Percentiles rank a stretch among this genome's conserved stretches.
phyloP scores from a whole-genome alignment of 2,329 filamentous ascomycete species.

The Metarhizium rileyi region DNA sequence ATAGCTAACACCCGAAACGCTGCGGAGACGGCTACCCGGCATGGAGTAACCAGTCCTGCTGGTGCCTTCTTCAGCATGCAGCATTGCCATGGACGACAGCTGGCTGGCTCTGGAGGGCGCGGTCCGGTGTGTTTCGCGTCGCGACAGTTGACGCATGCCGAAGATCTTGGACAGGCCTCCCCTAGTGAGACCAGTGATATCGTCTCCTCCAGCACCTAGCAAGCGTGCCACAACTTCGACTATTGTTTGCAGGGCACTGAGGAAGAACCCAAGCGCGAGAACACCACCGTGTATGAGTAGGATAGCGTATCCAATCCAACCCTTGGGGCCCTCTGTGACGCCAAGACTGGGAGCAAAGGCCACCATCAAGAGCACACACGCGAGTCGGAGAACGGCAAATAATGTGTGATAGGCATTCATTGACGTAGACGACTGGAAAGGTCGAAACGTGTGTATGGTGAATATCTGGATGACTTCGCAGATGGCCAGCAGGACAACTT shows the following conservation, averaged over 20 bases:
- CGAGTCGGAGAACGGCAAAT: constrained; percentile 68
- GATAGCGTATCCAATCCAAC: constrained; percentile 93
- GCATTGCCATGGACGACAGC: constrained; percentile 72
- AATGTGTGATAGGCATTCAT: constrained; percentile 95
- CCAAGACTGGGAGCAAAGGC: constrained; percentile 78
- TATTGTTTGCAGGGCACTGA: constrained; percentile 84
- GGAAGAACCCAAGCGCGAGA: constrained; percentile 81
- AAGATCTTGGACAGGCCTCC: constrained; percentile 87
- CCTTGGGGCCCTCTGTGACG: constrained; percentile 68
- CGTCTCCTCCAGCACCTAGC: constrained; percentile 72
- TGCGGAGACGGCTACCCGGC: constrained; percentile 45
- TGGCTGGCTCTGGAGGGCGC: constrained; percentile 68
- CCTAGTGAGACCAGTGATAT: constrained; percentile 56
- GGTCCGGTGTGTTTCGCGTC: constrained; percentile 54
- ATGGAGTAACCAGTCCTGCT: constrained; percentile 51
- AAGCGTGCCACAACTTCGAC: constrained; percentile 80
- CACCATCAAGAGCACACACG: constrained; percentile 66
- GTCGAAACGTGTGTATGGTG: constrained; percentile 79
- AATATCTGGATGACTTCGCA: constrained; percentile 88
- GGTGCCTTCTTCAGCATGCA: constrained; percentile 53
- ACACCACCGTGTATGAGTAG: constrained; percentile 77
- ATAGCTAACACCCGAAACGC: constrained; percentile 51
- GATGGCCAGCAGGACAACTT: constrained; percentile 84
- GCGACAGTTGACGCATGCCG: constrained; percentile 79
- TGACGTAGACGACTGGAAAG: constrained; percentile 82